Evolutionary conservation across 352 stramenopile species (phyloP).

Genomic region (Globisporangium carolinianum): DNA sequence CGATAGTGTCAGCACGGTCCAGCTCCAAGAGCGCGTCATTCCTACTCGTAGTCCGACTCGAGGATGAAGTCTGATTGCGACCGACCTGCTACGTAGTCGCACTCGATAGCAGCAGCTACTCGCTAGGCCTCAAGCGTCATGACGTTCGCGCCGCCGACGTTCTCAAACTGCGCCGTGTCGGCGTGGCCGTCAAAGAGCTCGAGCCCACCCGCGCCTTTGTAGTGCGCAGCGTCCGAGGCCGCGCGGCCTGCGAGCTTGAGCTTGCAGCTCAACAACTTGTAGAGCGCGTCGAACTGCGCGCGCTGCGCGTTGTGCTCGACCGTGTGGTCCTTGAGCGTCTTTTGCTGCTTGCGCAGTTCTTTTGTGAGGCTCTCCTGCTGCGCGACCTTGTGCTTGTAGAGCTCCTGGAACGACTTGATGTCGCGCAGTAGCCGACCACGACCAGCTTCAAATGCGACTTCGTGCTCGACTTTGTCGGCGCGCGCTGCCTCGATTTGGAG

Average conservation of each 20-base stretch:
- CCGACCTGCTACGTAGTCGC: no score
- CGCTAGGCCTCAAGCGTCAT: slow-evolving; percentile 68
- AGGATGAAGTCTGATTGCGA: no score
- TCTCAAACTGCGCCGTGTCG: slow-evolving; percentile 72
- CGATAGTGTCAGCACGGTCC: no score
- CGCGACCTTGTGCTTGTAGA: slow-evolving; percentile 89
- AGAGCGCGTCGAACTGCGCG: slow-evolving; percentile 80
- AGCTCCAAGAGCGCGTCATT: no score
- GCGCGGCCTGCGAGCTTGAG: slow-evolving; percentile 35
- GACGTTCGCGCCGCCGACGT: slow-evolving; percentile 73
- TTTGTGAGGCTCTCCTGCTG: slow-evolving; percentile 89
- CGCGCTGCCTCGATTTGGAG: slow-evolving; percentile 63
- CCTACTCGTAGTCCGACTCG: no score
- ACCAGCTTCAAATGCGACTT: slow-evolving; percentile 79
- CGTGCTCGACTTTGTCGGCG: slow-evolving; percentile 80
- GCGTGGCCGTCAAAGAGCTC: slow-evolving; percentile 55
- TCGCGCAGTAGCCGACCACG: slow-evolving; percentile 63
- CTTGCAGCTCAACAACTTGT: slow-evolving; percentile 78
- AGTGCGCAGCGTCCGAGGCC: slow-evolving; percentile 9
- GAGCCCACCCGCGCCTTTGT: slow-evolving; percentile 13
- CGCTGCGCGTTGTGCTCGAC: slow-evolving; percentile 70
- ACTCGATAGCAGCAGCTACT: no score
- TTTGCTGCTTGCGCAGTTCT: slow-evolving; percentile 88
- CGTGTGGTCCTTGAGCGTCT: slow-evolving; percentile 79
- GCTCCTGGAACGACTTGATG: slow-evolving; percentile 84